Evolutionary conservation across 106 monocot genomes (phyloP).

Genomic region (Phalaenopsis aphrodite): DNA sequence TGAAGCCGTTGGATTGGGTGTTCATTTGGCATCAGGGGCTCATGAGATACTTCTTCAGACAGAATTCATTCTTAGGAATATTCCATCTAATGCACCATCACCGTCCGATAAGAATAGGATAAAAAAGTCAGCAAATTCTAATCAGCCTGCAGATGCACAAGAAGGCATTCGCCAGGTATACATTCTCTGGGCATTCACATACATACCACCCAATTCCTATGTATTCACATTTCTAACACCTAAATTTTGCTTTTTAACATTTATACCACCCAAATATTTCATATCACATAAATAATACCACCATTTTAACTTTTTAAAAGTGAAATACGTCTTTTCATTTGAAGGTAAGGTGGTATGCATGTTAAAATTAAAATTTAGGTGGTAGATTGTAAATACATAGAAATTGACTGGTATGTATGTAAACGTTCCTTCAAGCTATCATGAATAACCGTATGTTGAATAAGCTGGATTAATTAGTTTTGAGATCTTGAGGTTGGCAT

Average conservation of each 20-base stretch:
- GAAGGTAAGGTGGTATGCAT: too few species aligned
- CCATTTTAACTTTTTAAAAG: too few species aligned
- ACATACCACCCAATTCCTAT: too few species aligned
- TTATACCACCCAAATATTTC: too few species aligned
- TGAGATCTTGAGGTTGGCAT: not conserved
- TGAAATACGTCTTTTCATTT: too few species aligned
- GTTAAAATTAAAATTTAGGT: too few species aligned
- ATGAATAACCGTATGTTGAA: not conserved
- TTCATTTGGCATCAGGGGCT: slow-evolving; percentile 91
- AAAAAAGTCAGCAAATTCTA: slow-evolving; percentile 36
- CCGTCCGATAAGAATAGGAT: slow-evolving; percentile 19
- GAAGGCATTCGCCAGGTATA: slow-evolving; percentile 85
- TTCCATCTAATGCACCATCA: slow-evolving; percentile 28
- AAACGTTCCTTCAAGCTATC: not conserved
- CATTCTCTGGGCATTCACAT: not conserved
- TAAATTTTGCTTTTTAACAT: too few species aligned
- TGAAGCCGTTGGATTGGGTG: slow-evolving; percentile 92
- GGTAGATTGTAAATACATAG: too few species aligned
- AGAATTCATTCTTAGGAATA: slow-evolving; percentile 52
- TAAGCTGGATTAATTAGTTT: not conserved
- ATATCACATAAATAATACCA: too few species aligned
- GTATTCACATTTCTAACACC: too few species aligned
- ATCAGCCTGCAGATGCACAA: slow-evolving; percentile 80
- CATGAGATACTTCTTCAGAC: slow-evolving; percentile 87
- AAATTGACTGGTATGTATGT: too few species aligned